Evolutionary conservation across 2,329 filamentous ascomycete species (phyloP).

Genomic region (Beauveria brongniartii): DNA sequence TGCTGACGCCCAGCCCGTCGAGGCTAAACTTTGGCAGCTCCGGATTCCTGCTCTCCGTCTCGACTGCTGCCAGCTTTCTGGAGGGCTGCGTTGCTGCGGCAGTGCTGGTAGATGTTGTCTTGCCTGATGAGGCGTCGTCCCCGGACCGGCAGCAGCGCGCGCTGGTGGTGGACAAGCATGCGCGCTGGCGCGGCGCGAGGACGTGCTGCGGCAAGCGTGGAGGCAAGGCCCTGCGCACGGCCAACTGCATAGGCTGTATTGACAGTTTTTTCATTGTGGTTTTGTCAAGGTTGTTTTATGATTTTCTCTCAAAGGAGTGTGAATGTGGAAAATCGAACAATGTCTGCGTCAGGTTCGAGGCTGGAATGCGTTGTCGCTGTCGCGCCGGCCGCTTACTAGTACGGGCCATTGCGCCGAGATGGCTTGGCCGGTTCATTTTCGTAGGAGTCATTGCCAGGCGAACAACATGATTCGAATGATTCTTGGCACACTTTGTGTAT

Average conservation of each 20-base stretch:
- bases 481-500: too few relatives aligned
- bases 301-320: neutral
- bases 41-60: conserved; percentile 15
- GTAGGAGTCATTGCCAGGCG: neutral
- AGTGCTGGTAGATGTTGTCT: neutral
- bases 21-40: conserved; percentile 20
- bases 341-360: too few relatives aligned
- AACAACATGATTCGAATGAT: too few relatives aligned
- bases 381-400: neutral
- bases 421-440: conserved; percentile 7
- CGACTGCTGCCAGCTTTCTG: neutral
- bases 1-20: conserved; percentile 21
- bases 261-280: neutral
- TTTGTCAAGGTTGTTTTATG: too few relatives aligned
- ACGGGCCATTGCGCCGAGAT: neutral
- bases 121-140: neutral
- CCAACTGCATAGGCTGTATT: neutral
- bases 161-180: neutral
- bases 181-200: neutral
- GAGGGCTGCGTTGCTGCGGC: neutral
- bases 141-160: neutral
- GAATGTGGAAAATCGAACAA: too few relatives aligned
- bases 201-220: neutral
- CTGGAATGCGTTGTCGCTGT: neutral
- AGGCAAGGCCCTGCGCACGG: neutral